These are phyloP conservation scores for Cladorrhinum sp. DNA, from an alignment of 2,329 filamentous ascomycete genomes.

Conservation along the genomic window DNA sequence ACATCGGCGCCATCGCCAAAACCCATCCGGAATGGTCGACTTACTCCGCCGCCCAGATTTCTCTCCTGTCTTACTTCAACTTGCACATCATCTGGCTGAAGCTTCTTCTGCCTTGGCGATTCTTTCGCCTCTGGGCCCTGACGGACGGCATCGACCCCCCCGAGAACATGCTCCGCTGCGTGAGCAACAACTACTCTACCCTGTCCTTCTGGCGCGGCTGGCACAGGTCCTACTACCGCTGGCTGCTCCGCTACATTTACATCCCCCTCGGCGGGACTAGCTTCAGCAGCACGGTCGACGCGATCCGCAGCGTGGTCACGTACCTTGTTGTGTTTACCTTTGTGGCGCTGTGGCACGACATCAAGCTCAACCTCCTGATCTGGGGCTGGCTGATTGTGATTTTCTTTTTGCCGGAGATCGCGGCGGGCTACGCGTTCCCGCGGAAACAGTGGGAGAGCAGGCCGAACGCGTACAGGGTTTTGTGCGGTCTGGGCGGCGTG, in stretches of 20 bases:
- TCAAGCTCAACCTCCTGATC: constrained; percentile 81
- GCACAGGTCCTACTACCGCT: constrained; percentile 94
- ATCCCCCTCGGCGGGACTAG: constrained; percentile 77
- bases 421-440: constrained; percentile 71
- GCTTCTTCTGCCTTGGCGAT: constrained; percentile 92
- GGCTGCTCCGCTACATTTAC: constrained; percentile 91
- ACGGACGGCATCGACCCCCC: constrained; percentile 89
- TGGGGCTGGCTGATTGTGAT: constrained; percentile 97
- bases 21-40: constrained; percentile 72
- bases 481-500: constrained; percentile 79
- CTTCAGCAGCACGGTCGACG: constrained; percentile 43
- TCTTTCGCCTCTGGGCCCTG: constrained; percentile 95
- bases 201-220: constrained; percentile 92
- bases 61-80: constrained; percentile 91
- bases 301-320: constrained; percentile 64
- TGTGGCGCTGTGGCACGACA: constrained; percentile 97
- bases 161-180: constrained; percentile 97
- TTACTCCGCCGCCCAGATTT: constrained; percentile 84
- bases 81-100: constrained; percentile 98
- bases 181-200: constrained; percentile 90
- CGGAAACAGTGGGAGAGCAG: constrained; percentile 63
- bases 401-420: constrained; percentile 87
- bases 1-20: constrained; percentile 89
- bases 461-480: constrained; percentile 71
- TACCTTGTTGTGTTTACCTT: constrained; percentile 90